These are phyloP conservation scores for Lagenidium giganteum DNA, from an alignment of 352 stramenopile species.

Conservation along the genomic window DNA sequence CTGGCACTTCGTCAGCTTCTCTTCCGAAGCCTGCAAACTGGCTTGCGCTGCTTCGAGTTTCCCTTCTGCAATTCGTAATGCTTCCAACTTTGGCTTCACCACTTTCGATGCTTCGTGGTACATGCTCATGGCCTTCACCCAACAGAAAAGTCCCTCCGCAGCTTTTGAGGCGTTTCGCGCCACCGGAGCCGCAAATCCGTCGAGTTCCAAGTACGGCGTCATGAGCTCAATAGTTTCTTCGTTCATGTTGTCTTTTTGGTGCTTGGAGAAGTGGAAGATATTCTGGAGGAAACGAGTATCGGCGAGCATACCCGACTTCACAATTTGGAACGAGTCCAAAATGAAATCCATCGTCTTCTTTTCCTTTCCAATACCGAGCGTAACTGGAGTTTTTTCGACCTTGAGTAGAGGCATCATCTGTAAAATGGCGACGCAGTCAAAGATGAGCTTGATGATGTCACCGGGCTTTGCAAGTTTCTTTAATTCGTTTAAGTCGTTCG, in stretches of 20 bases:
- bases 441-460: slow-evolving; percentile 92
- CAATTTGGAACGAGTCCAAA: slow-evolving; percentile 82
- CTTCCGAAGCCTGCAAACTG: slow-evolving; percentile 61
- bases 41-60: slow-evolving; percentile 81
- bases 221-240: slow-evolving; percentile 93
- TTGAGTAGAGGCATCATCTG: slow-evolving; percentile 83
- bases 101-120: slow-evolving; percentile 91
- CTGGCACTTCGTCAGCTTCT: slow-evolving; percentile 69
- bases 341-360: slow-evolving; percentile 85
- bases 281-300: slow-evolving; percentile 86
- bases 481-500: slow-evolving; percentile 89
- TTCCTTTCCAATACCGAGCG: slow-evolving; percentile 78
- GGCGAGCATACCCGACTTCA: slow-evolving; percentile 80
- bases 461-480: slow-evolving; percentile 89
- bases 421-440: slow-evolving; percentile 87
- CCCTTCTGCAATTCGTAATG: slow-evolving; percentile 83
- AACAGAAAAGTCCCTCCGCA: slow-evolving; percentile 87
- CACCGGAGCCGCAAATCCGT: slow-evolving; percentile 71
- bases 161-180: slow-evolving; percentile 89
- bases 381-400: slow-evolving; percentile 51
- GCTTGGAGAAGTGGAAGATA: slow-evolving; percentile 89
- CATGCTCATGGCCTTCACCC: slow-evolving; percentile 88
- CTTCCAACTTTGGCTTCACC: slow-evolving; percentile 92
- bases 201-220: slow-evolving; percentile 85
- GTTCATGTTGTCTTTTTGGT: slow-evolving; percentile 92